Evolutionary conservation across 192 early-diverging fungal species (phyloP).

Genomic region (Umbelopsis vinacea): DNA sequence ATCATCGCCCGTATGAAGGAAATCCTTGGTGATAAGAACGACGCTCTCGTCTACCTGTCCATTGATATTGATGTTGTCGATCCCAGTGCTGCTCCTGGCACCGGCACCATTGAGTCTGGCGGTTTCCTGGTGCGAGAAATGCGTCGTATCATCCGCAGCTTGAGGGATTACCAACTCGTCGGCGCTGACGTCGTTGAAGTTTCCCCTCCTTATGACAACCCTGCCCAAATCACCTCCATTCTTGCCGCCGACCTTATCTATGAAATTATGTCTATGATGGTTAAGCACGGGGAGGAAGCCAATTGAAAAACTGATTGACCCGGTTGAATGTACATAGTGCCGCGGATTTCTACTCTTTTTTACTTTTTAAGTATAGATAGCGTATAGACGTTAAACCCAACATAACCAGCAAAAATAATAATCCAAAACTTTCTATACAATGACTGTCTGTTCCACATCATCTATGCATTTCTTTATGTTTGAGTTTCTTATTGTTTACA

Average conservation of each 20-base stretch:
- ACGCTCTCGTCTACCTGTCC: constrained; percentile 41
- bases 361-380: no score
- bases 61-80: constrained; percentile 53
- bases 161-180: constrained; percentile 43
- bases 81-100: constrained; percentile 39
- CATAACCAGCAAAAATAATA: no score
- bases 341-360: no score
- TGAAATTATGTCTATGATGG: constrained; percentile 39
- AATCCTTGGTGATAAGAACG: constrained; percentile 30
- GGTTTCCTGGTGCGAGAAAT: constrained; percentile 48
- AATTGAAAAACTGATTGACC: not conserved
- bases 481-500: no score
- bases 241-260: constrained; percentile 39
- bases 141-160: constrained; percentile 38
- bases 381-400: no score
- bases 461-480: no score
- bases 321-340: not conserved
- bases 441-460: no score
- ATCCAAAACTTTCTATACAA: no score
- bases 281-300: constrained; percentile 27
- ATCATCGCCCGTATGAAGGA: constrained; percentile 43
- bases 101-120: constrained; percentile 47
- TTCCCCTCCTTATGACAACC: constrained; percentile 48
- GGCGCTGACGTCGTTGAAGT: constrained; percentile 52
- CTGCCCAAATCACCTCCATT: constrained; percentile 45